Percentiles rank a stretch among this genome's conserved stretches.
Conservation (phyloP, 2,329 filamentous ascomycete species). For the Chrysoporthe puriensis region DNA sequence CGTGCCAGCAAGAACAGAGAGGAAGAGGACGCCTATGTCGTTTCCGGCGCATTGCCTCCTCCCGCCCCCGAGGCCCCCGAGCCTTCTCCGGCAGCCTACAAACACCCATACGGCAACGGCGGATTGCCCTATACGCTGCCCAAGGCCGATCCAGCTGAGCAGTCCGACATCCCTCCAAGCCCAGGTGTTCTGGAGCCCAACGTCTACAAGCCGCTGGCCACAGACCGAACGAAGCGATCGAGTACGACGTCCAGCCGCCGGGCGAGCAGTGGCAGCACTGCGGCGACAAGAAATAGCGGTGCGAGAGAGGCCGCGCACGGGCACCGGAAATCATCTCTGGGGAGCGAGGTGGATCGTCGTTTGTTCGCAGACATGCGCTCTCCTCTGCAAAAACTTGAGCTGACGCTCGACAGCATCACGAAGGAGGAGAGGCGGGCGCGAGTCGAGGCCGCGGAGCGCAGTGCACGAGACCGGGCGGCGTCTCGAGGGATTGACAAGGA, state of each 20-base stretch:
- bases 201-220: conserved; percentile 38
- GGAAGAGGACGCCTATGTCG: conserved; percentile 41
- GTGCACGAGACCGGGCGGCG: conserved; percentile 63
- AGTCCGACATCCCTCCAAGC: conserved; percentile 31
- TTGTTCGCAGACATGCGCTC: conserved; percentile 81
- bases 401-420: conserved; percentile 87
- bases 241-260: conserved; percentile 15
- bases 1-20: conserved; percentile 49
- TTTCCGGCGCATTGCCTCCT: conserved; percentile 42
- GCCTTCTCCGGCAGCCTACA: conserved; percentile 62
- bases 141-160: conserved; percentile 35
- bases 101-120: conserved; percentile 49
- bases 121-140: conserved; percentile 37
- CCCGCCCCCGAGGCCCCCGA: conserved; percentile 65
- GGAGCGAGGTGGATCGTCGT: conserved; percentile 49
- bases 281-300: conserved; percentile 33
- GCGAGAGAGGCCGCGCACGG: conserved; percentile 36
- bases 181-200: conserved; percentile 36
- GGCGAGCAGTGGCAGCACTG: conserved; percentile 32
- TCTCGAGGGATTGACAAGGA: conserved; percentile 36
- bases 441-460: conserved; percentile 79
- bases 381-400: conserved; percentile 90
- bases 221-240: conserved; percentile 28
- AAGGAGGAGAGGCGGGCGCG: conserved; percentile 93
- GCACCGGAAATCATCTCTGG: conserved; percentile 43